Evolutionary conservation across 495 filamentous ascomycete species (phyloP), one percentile per base, ranked within the genome.

Genomic region (Aspergillus ellipticus): DNA sequence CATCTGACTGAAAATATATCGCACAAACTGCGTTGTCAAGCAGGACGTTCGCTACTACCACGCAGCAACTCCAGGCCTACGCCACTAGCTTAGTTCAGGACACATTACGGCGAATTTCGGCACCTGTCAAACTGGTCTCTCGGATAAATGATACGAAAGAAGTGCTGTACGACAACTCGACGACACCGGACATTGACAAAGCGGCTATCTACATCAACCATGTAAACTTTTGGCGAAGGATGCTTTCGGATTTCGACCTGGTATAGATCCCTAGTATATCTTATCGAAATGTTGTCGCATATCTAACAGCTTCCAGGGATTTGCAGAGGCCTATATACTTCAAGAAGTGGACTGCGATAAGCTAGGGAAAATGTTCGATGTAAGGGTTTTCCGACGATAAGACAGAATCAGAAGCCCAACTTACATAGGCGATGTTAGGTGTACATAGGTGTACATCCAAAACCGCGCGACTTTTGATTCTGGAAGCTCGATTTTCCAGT

Each of bases 281-380:
- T 15, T 4, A 39, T n/a, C 9, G 11, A n/a, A 39, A 8, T 13
- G n/a, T 2, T 39, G 8, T 1, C n/a, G n/a, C 35, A 47, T 22
- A 22, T 1, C 19, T 21, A 13, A 29, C 50, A 41, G 22, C 29
- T 17, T 19, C 31, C 35, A 66, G 65, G 87, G 87, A 2, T 89
- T 90, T 65, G 81, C 86, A 15, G 84, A 88, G 70, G 78, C 84
- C 29, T 89, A 85, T 66, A 87, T 90, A 83, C 72, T 88, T 5
- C 79, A 79, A 46, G 85, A 90, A 66, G 71, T 88, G 26, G 79
- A 81, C 15, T 87, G 84, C 53, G 66, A 73, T 13, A 76, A 88
- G 61, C 69, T 89, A 70, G 29, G 86, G 16, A 24, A 29, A 8
- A 22, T 89, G 62, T 89, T 89, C 66, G 79, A 83, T 61, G 80